Conservation (phyloP, 1,284 basidiomycete species). For the Rhodotorula mucilaginosa region DNA sequence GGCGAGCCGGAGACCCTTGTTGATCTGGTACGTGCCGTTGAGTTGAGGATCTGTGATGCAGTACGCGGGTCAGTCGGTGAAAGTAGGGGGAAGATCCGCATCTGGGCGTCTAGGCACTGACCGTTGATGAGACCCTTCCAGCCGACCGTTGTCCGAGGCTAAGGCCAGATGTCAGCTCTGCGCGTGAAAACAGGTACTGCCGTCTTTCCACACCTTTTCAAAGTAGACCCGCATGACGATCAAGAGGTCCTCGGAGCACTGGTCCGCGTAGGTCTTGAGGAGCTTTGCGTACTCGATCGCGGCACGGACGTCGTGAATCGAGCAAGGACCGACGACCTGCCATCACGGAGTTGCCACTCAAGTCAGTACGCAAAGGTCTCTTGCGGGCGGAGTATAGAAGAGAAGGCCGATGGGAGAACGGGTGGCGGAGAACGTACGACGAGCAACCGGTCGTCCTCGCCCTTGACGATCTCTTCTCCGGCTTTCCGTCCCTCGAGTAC, state of each 20-base stretch:
- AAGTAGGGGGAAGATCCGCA: no score
- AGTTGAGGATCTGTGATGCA: slow-evolving; percentile 66
- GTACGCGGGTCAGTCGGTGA: no score
- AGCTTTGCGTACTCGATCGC: slow-evolving; percentile 76
- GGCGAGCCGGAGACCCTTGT: slow-evolving; percentile 90
- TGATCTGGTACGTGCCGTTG: slow-evolving; percentile 82
- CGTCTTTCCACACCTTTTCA: slow-evolving; percentile 59
- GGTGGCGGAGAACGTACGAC: slow-evolving; percentile 65
- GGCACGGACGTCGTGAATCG: slow-evolving; percentile 81
- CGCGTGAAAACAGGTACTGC: neutral
- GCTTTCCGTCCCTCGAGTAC: slow-evolving; percentile 78
- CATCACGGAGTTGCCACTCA: neutral
- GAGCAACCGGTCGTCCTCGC: slow-evolving; percentile 81
- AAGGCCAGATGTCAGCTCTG: neutral
- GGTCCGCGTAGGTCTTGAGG: slow-evolving; percentile 75
- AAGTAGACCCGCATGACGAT: slow-evolving; percentile 97
- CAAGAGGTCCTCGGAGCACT: slow-evolving; percentile 77
- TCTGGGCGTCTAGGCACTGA: slow-evolving; percentile 8
- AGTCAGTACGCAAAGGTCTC: neutral
- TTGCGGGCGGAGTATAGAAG: neutral
- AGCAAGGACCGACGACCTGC: slow-evolving; percentile 69
- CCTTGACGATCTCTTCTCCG: slow-evolving; percentile 73
- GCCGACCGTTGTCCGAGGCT: slow-evolving; percentile 87
- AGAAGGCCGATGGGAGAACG: slow-evolving; percentile 53
- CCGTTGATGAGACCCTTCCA: slow-evolving; percentile 99